A percentile compares a stretch with the other conserved stretches of the same genome.
Conservation (phyloP, 192 early-diverging fungal genomes). For the Chytriomyces sp. region DNA sequence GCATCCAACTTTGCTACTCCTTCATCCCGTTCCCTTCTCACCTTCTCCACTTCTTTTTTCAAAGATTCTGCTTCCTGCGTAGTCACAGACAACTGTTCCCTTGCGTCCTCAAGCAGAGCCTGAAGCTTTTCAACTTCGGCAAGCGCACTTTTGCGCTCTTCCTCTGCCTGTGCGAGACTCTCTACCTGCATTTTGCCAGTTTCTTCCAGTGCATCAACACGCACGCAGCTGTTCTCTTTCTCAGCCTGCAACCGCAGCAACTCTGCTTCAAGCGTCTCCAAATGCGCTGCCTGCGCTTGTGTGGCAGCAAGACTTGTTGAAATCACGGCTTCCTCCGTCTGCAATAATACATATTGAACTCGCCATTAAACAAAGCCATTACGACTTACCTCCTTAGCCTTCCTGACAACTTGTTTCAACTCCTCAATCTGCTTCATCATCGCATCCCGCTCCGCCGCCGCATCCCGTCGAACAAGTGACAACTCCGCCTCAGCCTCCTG, state of each 20-base stretch:
- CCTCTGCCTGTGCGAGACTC: no score
- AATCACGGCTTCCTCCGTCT: conserved; percentile 7
- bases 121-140: background rate
- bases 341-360: background rate
- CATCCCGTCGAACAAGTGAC: background rate
- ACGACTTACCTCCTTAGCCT: background rate
- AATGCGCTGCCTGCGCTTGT: conserved; percentile 6
- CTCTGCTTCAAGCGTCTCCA: conserved; percentile 20
- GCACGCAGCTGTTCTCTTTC: background rate
- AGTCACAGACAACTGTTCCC: background rate
- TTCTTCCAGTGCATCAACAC: background rate
- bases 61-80: background rate
- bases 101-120: background rate
- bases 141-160: background rate
- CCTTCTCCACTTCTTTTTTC: background rate
- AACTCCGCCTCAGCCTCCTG: conserved; percentile 24
- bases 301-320: conserved; percentile 2
- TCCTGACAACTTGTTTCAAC: conserved; percentile 22
- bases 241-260: background rate
- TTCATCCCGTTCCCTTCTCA: background rate
- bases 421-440: background rate
- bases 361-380: background rate
- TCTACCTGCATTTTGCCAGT: background rate
- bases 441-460: conserved; percentile 1
- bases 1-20: background rate